These are phyloP conservation scores for Coleophoma eucalyptorum DNA, from an alignment of 2,329 filamentous ascomycete genomes.

Conservation along the genomic window DNA sequence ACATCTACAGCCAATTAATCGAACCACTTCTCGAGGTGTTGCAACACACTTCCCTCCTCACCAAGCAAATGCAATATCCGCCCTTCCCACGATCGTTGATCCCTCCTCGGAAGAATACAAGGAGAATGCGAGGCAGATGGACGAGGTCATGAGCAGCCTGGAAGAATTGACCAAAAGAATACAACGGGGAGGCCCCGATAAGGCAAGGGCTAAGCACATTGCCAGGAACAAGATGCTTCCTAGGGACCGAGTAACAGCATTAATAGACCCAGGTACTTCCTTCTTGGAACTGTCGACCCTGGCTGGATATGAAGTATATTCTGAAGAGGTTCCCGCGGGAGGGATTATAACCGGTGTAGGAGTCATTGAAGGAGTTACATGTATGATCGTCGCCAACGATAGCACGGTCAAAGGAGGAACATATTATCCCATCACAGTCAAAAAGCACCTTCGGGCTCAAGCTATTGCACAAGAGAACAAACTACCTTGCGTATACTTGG, in stretches of 20 bases:
- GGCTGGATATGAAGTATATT: slow-evolving; percentile 82
- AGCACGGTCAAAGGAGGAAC: slow-evolving; percentile 97
- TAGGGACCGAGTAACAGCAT: slow-evolving; percentile 78
- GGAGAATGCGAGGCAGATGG: slow-evolving; percentile 78
- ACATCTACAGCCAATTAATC: too few relatives aligned
- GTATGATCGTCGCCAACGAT: slow-evolving; percentile 92
- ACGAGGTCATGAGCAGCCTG: slow-evolving; percentile 65
- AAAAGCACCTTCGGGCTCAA: slow-evolving; percentile 94
- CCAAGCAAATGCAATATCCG: slow-evolving; percentile 79
- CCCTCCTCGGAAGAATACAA: slow-evolving; percentile 72
- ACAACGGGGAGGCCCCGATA: slow-evolving; percentile 72
- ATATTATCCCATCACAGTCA: slow-evolving; percentile 95
- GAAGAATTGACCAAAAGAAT: slow-evolving; percentile 67
- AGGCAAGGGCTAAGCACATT: slow-evolving; percentile 83
- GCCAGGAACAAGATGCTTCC: slow-evolving; percentile 91
- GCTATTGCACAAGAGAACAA: slow-evolving; percentile 86
- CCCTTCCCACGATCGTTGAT: slow-evolving; percentile 74
- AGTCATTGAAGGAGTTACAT: slow-evolving; percentile 83
- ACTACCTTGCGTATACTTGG: slow-evolving; percentile 83
- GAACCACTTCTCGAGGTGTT: slow-evolving; percentile 30
- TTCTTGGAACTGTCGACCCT: slow-evolving; percentile 94
- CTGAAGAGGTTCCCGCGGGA: slow-evolving; percentile 80
- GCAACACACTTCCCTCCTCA: slow-evolving; percentile 78
- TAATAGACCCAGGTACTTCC: slow-evolving; percentile 84
- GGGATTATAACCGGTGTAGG: slow-evolving; percentile 93